Evolutionary conservation across 2,329 filamentous ascomycete genomes (phyloP).

Genomic region (Beauveria asiatica): DNA sequence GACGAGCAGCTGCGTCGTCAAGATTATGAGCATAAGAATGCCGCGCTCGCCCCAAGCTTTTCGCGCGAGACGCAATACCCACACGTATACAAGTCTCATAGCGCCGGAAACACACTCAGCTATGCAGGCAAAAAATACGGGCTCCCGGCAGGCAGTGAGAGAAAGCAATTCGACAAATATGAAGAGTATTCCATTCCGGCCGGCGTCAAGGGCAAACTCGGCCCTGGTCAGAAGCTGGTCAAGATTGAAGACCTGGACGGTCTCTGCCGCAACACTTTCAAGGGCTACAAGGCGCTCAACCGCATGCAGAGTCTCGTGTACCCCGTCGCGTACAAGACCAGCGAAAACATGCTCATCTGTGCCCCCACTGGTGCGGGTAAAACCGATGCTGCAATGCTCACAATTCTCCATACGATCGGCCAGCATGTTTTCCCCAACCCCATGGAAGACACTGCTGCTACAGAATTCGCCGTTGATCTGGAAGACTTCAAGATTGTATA

Average conservation of each 20-base stretch:
- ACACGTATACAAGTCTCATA: constrained; percentile 81
- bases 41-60: constrained; percentile 60
- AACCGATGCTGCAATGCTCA: constrained; percentile 96
- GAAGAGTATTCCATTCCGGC: constrained; percentile 87
- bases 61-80: constrained; percentile 73
- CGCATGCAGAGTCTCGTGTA: constrained; percentile 98
- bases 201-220: constrained; percentile 65
- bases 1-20: constrained; percentile 67
- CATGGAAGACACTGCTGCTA: constrained; percentile 60
- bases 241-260: constrained; percentile 78
- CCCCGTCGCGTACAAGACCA: constrained; percentile 89
- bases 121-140: constrained; percentile 73
- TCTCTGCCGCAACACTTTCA: constrained; percentile 84
- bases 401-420: constrained; percentile 81
- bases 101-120: constrained; percentile 78
- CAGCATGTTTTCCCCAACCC: constrained; percentile 80
- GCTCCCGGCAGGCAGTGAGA: constrained; percentile 66
- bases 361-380: constrained; percentile 98
- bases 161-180: constrained; percentile 66
- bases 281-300: constrained; percentile 86
- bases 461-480: constrained; percentile 71
- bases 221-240: constrained; percentile 64
- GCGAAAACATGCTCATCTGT: constrained; percentile 97
- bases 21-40: constrained; percentile 77
- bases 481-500: constrained; percentile 98